Percentiles rank a stretch among this genome's conserved stretches.
Conservation (phyloP, 2,329 filamentous ascomycete species). For the Ascomycota sp. region DNA sequence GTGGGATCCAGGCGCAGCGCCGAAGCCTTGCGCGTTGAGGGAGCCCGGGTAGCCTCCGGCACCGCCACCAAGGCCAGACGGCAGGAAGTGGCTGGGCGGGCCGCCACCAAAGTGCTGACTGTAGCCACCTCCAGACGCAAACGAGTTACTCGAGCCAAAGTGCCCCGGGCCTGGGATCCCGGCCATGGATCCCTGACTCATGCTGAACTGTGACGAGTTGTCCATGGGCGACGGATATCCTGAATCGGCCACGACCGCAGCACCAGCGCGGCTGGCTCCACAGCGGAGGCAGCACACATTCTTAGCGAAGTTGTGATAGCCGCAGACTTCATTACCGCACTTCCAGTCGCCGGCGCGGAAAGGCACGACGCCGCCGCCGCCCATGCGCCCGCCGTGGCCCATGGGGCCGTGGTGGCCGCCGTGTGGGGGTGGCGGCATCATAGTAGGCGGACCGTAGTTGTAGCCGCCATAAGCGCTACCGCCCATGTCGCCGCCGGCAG, state of each 20-base stretch:
- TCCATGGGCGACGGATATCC: constrained; percentile 86
- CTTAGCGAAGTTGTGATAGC: constrained; percentile 98
- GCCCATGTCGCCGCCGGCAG: constrained; percentile 41
- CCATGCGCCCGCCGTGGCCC: constrained; percentile 48
- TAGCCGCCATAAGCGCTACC: constrained; percentile 44
- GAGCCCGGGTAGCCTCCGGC: constrained; percentile 56
- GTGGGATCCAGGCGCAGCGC: constrained; percentile 57
- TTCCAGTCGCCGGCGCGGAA: constrained; percentile 99
- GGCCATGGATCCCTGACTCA: constrained; percentile 74
- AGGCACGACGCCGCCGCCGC: constrained; percentile 70
- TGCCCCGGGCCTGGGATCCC: constrained; percentile 62
- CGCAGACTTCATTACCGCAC: constrained; percentile 90
- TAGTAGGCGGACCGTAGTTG: constrained; percentile 48
- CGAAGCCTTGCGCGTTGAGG: constrained; percentile 58
- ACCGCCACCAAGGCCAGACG: constrained; percentile 56
- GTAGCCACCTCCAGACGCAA: constrained; percentile 43
- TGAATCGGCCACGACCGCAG: constrained; percentile 84
- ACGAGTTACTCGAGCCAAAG: constrained; percentile 50
- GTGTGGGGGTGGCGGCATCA: constrained; percentile 63
- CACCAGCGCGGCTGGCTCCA: constrained; percentile 81
- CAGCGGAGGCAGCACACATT: constrained; percentile 95
- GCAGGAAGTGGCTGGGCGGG: constrained; percentile 76
- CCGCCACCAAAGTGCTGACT: constrained; percentile 74
- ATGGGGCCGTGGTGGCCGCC: constrained; percentile 40
- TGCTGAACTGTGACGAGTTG: constrained; percentile 59